Evolutionary conservation across 2,329 filamentous ascomycete species (phyloP).

Genomic region (Sphaerulina musiva): DNA sequence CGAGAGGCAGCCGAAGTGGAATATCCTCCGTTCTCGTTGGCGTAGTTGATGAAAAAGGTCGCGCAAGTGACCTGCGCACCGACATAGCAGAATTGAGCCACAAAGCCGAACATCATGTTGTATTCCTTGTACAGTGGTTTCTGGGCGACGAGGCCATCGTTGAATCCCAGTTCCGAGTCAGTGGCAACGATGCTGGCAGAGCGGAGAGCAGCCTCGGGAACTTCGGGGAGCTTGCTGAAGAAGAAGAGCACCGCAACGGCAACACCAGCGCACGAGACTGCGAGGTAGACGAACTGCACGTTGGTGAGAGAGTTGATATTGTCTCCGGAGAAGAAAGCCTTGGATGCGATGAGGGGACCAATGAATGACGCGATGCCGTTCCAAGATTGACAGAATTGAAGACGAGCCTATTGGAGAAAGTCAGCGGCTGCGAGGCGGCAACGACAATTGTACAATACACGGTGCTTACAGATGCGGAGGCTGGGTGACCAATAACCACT

Average conservation of each 20-base stretch:
- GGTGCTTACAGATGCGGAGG: slow-evolving; percentile 26
- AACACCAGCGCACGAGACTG: slow-evolving; percentile 34
- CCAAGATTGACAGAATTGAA: slow-evolving; percentile 38
- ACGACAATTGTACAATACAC: no score
- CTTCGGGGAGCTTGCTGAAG: slow-evolving; percentile 36
- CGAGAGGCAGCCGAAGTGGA: slow-evolving; percentile 30
- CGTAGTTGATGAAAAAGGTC: slow-evolving; percentile 38
- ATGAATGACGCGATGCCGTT: slow-evolving; percentile 38
- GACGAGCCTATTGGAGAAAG: slow-evolving; percentile 20
- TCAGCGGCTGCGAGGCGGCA: no score
- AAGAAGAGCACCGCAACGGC: slow-evolving; percentile 34
- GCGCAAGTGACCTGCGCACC: slow-evolving; percentile 35
- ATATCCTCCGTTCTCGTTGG: slow-evolving; percentile 32
- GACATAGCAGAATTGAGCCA: slow-evolving; percentile 36
- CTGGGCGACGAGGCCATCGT: slow-evolving; percentile 29
- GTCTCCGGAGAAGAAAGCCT: slow-evolving; percentile 35
- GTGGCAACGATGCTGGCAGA: slow-evolving; percentile 28
- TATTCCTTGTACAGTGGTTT: slow-evolving; percentile 37
- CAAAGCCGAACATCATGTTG: slow-evolving; percentile 37
- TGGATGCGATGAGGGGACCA: slow-evolving; percentile 36
- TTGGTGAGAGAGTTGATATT: slow-evolving; percentile 33
- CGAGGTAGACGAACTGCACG: slow-evolving; percentile 38
- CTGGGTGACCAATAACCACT: slow-evolving; percentile 36
- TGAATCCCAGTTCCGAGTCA: slow-evolving; percentile 26
- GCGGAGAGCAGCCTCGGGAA: slow-evolving; percentile 25